Conservation (phyloP, 179 eudicot species). For the Vitellaria paradoxa region DNA sequence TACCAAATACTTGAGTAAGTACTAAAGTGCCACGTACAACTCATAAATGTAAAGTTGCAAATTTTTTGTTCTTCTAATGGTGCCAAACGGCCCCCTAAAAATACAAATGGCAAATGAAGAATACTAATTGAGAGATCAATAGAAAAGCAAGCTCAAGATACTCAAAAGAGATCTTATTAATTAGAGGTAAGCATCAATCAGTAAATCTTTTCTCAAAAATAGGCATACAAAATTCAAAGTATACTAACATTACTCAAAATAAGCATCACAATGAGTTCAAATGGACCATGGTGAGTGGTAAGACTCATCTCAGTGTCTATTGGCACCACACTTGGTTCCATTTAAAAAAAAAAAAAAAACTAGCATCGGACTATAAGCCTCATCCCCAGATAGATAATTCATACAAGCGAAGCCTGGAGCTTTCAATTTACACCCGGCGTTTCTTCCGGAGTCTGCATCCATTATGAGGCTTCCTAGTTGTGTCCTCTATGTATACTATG, state of each 20-base stretch:
- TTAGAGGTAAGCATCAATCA: too few species aligned
- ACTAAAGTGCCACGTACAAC: too few species aligned
- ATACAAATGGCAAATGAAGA: too few species aligned
- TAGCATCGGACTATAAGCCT: not conserved
- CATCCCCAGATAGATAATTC: slow-evolving; percentile 3
- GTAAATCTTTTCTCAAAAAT: not conserved
- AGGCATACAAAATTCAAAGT: not conserved
- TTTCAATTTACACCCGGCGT: slow-evolving; percentile 41
- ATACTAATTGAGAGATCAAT: too few species aligned
- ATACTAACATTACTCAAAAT: not conserved
- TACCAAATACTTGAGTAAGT: too few species aligned
- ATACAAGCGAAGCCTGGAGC: not conserved
- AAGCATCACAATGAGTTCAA: slow-evolving; percentile 2
- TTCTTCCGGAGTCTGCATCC: slow-evolving; percentile 80
- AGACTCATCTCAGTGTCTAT: not conserved
- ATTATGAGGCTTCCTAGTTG: slow-evolving; percentile 82
- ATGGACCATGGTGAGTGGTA: not conserved
- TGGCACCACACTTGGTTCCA: not conserved
- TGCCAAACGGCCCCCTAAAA: too few species aligned
- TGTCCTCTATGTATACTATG: slow-evolving; percentile 71
- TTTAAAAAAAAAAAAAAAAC: too few species aligned
- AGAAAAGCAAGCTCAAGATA: too few species aligned
- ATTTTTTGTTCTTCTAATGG: too few species aligned
- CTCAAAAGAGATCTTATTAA: too few species aligned
- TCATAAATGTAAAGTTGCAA: too few species aligned